Evolutionary conservation across 1,139 yeast species (phyloP), one percentile per base, ranked within the genome.

Genomic region (Candida tetrigidarum): DNA sequence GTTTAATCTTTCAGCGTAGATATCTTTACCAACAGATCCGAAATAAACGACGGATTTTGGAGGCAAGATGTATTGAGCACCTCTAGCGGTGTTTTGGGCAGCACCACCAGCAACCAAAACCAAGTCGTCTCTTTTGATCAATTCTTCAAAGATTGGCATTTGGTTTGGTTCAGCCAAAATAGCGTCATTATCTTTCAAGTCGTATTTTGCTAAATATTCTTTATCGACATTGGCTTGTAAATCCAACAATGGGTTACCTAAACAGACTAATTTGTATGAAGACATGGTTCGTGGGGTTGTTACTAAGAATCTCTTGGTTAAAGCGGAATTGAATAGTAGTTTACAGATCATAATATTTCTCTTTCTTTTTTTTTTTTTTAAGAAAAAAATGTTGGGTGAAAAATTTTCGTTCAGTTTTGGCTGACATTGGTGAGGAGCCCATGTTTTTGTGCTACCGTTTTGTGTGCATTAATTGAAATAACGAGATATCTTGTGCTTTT

Each of bases 81-180:
- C 99, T 74, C 99, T 84, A 49, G 99, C 97, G 52, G 99, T 85
- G 76, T 93, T 93, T 75, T 93, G 99, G 50, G 98, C 99, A 58
- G 99, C 99, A 66, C 99, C 99, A 57, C 99, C 99, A 50, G 99
- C 99, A 57, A 93, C 82, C 53, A 84, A 72, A 62, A 83, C 81
- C 55, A 88, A 84, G 51, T 77, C 81, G 36, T 80, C 74, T 64
- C 74, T 73, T 43, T 76, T 67, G 52, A 89, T 72, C 55, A 87
- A 79, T 69, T 92, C 98, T 48, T 80, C 85, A 67, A 76, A 93
- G 65, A 93, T 88, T 46, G 92, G 89, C 81, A 84, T 71, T 73
- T 90, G 97, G 69, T 85, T 81, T 55, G 84, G 92, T 60, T 92
- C 98, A 44, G 86, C 91, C 54, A 93, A 81, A 59, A 93, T 91